Evolutionary conservation across 1,284 basidiomycete species (phyloP).

Genomic region (Tranzscheliella williamsii): DNA sequence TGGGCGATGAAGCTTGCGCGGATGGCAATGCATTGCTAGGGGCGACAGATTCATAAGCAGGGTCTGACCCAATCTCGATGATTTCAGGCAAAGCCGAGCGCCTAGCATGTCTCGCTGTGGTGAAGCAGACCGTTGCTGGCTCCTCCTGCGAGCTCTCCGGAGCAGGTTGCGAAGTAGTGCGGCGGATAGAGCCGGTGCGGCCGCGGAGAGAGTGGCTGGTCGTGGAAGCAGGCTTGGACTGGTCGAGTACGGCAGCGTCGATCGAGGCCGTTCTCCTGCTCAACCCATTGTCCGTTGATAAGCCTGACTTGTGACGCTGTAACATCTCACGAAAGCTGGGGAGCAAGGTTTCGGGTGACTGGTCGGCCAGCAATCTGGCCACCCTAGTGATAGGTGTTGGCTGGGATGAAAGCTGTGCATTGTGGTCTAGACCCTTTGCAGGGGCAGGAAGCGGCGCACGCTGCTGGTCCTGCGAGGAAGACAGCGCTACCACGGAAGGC

Average conservation of each 20-base stretch:
- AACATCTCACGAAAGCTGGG: conserved; percentile 27
- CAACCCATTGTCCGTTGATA: background rate
- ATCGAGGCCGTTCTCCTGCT: no score
- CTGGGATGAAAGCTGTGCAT: background rate
- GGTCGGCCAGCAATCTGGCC: conserved; percentile 6
- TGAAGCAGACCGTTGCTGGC: no score
- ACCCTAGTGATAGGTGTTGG: background rate
- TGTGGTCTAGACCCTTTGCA: background rate
- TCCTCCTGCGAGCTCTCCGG: conserved; percentile 21
- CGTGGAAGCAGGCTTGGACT: background rate
- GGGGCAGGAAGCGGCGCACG: no score
- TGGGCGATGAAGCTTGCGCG: conserved; percentile 14
- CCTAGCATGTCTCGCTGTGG: no score
- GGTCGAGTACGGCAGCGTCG: background rate
- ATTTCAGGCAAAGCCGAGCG: conserved; percentile 7
- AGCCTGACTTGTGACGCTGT: conserved; percentile 1
- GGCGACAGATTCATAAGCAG: conserved; percentile 16
- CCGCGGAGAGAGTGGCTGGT: no score
- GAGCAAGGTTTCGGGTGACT: conserved; percentile 22
- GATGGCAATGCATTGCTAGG: no score
- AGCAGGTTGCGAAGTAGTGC: conserved; percentile 18
- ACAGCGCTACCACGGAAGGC: conserved; percentile 14
- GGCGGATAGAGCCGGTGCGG: conserved; percentile 16
- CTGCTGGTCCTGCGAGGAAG: conserved; percentile 27
- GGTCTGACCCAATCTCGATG: conserved; percentile 32